Conservation (phyloP, 345 rosid species). For the Rhodamnia rubescens region DNA sequence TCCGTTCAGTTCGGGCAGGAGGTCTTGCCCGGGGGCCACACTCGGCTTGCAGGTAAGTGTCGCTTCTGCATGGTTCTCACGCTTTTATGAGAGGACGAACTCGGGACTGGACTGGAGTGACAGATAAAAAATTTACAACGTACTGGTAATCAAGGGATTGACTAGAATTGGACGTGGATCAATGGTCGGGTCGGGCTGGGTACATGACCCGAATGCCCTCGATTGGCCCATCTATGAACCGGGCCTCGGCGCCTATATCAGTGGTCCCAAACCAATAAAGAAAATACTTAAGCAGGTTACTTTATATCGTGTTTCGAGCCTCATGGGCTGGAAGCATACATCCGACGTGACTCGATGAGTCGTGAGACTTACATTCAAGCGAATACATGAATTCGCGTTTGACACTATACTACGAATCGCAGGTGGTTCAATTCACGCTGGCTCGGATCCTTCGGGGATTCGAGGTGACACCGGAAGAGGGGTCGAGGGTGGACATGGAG, state of each 20-base stretch:
- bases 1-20: conserved; percentile 41
- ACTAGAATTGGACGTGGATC: background rate
- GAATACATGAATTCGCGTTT: background rate
- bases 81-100: background rate
- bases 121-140: background rate
- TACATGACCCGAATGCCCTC: background rate
- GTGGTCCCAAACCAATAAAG: background rate
- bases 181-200: background rate
- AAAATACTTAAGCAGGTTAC: background rate
- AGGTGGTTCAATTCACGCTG: conserved; percentile 26
- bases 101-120: background rate
- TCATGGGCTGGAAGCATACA: background rate
- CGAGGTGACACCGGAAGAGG: background rate
- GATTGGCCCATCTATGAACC: background rate
- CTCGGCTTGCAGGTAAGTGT: conserved; percentile 10
- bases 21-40: conserved; percentile 45
- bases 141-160: background rate
- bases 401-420: background rate
- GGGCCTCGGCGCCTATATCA: background rate
- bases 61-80: background rate
- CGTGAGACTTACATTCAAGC: background rate
- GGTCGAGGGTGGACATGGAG: conserved; percentile 23
- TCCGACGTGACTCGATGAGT: background rate
- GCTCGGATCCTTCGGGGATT: conserved; percentile 47
- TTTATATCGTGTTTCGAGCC: background rate